Base-by-base conservation (phyloP, 2,329 filamentous ascomycete species). In the Colletotrichum orbiculare region DNA sequence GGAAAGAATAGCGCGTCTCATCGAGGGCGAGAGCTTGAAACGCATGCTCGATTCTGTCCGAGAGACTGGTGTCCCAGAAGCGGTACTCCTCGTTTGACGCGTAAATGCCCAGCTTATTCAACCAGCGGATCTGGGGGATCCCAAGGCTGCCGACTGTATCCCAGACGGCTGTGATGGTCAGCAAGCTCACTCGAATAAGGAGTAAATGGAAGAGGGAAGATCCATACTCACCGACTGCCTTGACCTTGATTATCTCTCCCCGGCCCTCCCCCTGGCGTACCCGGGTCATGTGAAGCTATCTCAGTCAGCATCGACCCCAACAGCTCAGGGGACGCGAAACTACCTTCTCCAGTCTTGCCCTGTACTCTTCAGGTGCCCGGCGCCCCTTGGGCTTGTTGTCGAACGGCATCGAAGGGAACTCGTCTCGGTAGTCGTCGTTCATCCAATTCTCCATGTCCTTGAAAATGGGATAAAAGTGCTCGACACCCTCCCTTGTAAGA, bases 11-110 rank as follows among this genome's bases (percentile, higher is more conserved):
- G 8, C 86, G 81, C 17, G 79, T 82, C 73, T 89, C 86, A 62
- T 88, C 86, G 2, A 89, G 73, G 1, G 85, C 86, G 9, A 89
- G 77, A 0, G 85, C 86, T 25, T 89, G 86, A 69, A 88, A 88
- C 0, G 84, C 86, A 70, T 87, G 80, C 69, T 86, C 81, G 39
- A 89, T 81, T 11, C 79, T 79, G 61, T 82, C 78, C 0, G 83
- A 86, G 34, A 87, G 73, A 43, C 76, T 79, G 4, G 84, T 87
- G 69, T 87, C 83, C 70, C 83, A 83, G 74, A 86, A 87, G 64
- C 80, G 81, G 64, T 78, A 85, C 81, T 83, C 81, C 50, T 78
- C 75, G 52, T 82, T 83, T 17, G 75, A 76, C 17, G 77, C 73
- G 25, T 77, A 75, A 41, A 85, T 76, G n/a, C 83, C 82, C 12